These are phyloP conservation scores for Boeremia exigua DNA, from an alignment of 2,329 filamentous ascomycete species.

Conservation along the genomic window DNA sequence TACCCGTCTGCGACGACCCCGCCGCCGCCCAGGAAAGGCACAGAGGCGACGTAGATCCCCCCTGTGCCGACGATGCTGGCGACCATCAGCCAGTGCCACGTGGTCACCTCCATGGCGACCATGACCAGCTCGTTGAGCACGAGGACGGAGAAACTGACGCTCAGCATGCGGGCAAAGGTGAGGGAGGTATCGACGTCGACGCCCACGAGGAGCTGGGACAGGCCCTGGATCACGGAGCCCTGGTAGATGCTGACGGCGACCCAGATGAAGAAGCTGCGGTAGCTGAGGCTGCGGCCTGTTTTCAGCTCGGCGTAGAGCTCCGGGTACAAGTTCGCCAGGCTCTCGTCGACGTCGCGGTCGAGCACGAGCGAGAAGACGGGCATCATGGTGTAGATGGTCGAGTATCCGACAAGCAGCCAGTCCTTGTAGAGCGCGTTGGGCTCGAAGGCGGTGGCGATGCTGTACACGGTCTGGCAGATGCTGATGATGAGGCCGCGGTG, in stretches of 20 bases:
- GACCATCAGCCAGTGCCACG: conserved; percentile 95
- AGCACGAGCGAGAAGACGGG: conserved; percentile 94
- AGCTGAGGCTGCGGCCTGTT: conserved; percentile 81
- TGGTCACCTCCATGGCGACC: conserved; percentile 96
- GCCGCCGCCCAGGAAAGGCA: conserved; percentile 81
- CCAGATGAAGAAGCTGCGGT: conserved; percentile 97
- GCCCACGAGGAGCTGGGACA: conserved; percentile 85
- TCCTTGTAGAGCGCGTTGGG: conserved; percentile 92
- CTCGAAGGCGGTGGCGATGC: conserved; percentile 89
- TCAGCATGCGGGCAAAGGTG: conserved; percentile 69
- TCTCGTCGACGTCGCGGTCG: conserved; percentile 93
- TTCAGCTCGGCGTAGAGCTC: conserved; percentile 99
- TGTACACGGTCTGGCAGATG: conserved; percentile 97
- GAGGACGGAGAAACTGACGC: conserved; percentile 88
- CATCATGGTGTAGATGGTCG: conserved; percentile 91
- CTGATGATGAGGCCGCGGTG: conserved; percentile 94
- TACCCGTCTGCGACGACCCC: conserved; percentile 55
- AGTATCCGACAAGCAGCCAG: conserved; percentile 96
- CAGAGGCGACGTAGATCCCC: conserved; percentile 76
- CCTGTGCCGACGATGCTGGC: conserved; percentile 82
- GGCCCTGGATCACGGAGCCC: conserved; percentile 92
- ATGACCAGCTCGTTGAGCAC: conserved; percentile 95
- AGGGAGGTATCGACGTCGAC: conserved; percentile 55
- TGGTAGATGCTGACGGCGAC: conserved; percentile 95
- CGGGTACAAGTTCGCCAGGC: conserved; percentile 90